A percentile compares a stretch with the other conserved stretches of the same genome.
phyloP scores from a whole-genome alignment of 2,329 filamentous ascomycete genomes.

The Grosmannia huntii region DNA sequence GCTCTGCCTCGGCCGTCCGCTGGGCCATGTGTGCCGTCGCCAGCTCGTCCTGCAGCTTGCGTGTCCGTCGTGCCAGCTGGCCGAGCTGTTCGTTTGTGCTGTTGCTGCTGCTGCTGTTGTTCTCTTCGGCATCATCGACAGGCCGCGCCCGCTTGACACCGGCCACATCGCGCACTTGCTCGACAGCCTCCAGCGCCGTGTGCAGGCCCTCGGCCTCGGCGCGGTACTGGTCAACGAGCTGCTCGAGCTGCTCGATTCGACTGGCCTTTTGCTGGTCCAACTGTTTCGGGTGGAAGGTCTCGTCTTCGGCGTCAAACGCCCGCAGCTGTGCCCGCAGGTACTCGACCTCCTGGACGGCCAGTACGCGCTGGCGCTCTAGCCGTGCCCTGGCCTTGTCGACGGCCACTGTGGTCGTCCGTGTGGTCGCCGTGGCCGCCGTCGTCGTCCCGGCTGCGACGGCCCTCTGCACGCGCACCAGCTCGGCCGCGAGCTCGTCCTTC shows the following conservation, averaged over 20 bases:
- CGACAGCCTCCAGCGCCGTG: slow-evolving; percentile 55
- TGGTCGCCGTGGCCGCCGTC: neutral
- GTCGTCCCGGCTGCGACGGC: slow-evolving; percentile 11
- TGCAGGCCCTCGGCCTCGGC: slow-evolving; percentile 64
- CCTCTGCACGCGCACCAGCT: slow-evolving; percentile 58
- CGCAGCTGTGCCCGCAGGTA: slow-evolving; percentile 88
- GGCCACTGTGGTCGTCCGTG: neutral
- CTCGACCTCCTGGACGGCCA: slow-evolving; percentile 86
- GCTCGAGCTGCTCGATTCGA: slow-evolving; percentile 70
- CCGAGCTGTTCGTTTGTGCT: slow-evolving; percentile 55
- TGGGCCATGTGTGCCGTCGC: slow-evolving; percentile 55
- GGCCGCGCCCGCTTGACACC: slow-evolving; percentile 55
- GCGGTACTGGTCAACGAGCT: slow-evolving; percentile 78
- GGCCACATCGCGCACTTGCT: slow-evolving; percentile 22
- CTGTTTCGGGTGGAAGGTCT: slow-evolving; percentile 68
- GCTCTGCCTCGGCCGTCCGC: slow-evolving; percentile 60
- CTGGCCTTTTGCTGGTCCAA: slow-evolving; percentile 63
- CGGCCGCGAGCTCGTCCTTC: slow-evolving; percentile 46
- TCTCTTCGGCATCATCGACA: slow-evolving; percentile 38
- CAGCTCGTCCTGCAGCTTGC: slow-evolving; percentile 70
- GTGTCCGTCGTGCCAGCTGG: slow-evolving; percentile 75
- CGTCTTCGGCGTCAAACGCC: slow-evolving; percentile 77
- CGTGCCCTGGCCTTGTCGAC: slow-evolving; percentile 57
- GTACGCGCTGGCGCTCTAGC: slow-evolving; percentile 70
- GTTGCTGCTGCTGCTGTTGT: slow-evolving; percentile 34